Evolutionary conservation across 2,329 filamentous ascomycete species (phyloP), one percentile per base, ranked within the genome.

Genomic region (Fusarium subtropicale): DNA sequence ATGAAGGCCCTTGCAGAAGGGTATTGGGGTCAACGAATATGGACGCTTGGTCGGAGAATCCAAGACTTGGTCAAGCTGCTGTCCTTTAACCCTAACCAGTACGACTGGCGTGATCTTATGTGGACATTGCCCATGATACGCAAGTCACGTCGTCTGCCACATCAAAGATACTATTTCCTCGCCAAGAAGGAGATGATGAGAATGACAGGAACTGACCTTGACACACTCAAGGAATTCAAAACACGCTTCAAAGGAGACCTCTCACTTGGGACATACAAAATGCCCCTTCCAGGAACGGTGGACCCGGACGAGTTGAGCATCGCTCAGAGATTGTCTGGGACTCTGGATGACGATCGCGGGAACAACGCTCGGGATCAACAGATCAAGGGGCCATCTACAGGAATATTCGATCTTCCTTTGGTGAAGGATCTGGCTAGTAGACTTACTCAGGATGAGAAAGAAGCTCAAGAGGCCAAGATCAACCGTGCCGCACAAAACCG

Each of bases 111-210:
- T 12, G 66, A 71, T 13, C 36, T 71, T 26, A 54, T 76, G 20
- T 28, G 50, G 24, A 71, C 74, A 11, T 54, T 76, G 31, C 74
- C 74, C 8, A 66, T 67, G 66, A 36, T 74, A 41, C 74, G 74
- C 24, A 74, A 72, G 46, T 68, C 66, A 10, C 55, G 57, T n/a
- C 52, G 66, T 33, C 68, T 51, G 24, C 54, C 60, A 4, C 60
- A 68, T 28, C 66, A 74, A 38, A 61, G 59, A 30, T 66, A 63
- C 53, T 71, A 56, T 28, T 67, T 71, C 38, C 55, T 74, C 10
- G 69, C 72, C 5, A 74, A 71, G 34, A 69, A 64, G 28, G 69
- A 72, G 34, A 71, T 73, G 71, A 34, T 71, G 48, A 65, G 34
- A 15, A 41, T 69, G n/a, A 56, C 57, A 28, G 70, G 68, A 4